phyloP scores from a whole-genome alignment of 2,329 filamentous ascomycete species.

The Fusarium cyanostomum region DNA sequence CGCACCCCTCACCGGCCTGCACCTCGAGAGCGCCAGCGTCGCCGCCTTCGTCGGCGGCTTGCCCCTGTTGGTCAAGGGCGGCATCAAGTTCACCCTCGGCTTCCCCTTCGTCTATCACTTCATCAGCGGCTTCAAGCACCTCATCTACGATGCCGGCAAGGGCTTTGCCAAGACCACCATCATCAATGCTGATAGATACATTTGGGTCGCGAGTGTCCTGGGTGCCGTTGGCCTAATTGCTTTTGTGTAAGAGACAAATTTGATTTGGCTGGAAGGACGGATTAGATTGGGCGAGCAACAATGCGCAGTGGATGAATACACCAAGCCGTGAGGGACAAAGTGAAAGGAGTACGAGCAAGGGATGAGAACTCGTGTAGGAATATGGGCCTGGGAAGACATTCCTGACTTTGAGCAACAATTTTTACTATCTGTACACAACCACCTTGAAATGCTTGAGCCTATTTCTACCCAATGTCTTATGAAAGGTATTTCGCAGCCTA shows the following conservation, averaged over 20 bases:
- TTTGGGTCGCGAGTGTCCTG: constrained; percentile 59
- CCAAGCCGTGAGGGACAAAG: constrained; percentile 4
- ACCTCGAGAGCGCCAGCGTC: constrained; percentile 67
- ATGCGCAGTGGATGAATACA: constrained; percentile 28
- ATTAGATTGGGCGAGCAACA: constrained; percentile 2
- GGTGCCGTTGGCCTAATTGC: constrained; percentile 58
- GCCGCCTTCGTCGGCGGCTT: constrained; percentile 68
- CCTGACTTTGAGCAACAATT: constrained; percentile 37
- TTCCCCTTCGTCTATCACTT: constrained; percentile 70
- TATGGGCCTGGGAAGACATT: constrained; percentile 32
- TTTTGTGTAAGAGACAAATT: constrained; percentile 52
- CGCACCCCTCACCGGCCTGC: constrained; percentile 75
- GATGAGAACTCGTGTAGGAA: constrained; percentile 32
- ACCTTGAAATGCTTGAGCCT: constrained; percentile 22
- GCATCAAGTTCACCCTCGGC: constrained; percentile 62
- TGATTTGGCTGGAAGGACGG: neutral
- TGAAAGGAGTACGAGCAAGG: constrained; percentile 14
- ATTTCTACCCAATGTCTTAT: constrained; percentile 27
- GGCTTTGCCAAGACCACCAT: constrained; percentile 62
- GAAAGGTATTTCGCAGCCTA: constrained; percentile 28
- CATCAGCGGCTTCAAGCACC: constrained; percentile 65
- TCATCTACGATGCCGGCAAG: constrained; percentile 61
- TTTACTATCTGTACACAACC: constrained; percentile 37
- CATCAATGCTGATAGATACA: constrained; percentile 55
- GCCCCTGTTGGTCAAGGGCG: constrained; percentile 67